Base-by-base conservation (phyloP, 2,329 filamentous ascomycete species). In the Xylariaceae sp. region DNA sequence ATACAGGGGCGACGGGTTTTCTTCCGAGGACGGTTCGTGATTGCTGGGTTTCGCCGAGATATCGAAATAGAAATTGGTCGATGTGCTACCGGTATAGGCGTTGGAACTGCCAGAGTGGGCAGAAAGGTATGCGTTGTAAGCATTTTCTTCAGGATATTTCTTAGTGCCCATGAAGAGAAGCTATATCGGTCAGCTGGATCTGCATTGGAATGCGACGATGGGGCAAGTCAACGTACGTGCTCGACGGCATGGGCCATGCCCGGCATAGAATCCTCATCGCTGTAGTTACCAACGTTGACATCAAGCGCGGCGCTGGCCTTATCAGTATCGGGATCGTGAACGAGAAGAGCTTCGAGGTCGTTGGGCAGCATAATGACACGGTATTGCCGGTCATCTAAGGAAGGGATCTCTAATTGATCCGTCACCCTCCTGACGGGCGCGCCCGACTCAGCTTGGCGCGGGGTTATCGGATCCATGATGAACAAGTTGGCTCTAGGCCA, bases 11-110 rank as follows among this genome's bases (percentile, higher is more conserved):
- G 83, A 85, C 0, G 81, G 77, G 64, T 85, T 84, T 66, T 75
- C 71, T 64, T 80, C 81, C 7, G 82, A 81, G 2, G 81, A 76
- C 37, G 83, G 78, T 55, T 81, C 75, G 44, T 82, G 79, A 62
- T 87, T 85, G 71, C 80, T 84, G 10, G 88, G 83, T 55, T 90
- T 90, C 37, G 92, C 91, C 17, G 90, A 90, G 59, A 97, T 87
- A 71, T 99, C 94, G 73, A 99, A 99, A 76, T 90, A 97, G 78
- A 96, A 99, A 76, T 97, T 97, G 64, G 94, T 99, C 55, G 93
- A 95, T 1, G 91, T 96, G 4, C 90, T 81, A 13, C 89, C 92
- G 1, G 94, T 99, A 74, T 96, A 97, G 57, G 94, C 94, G 73
- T 99, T 99, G 34, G 92, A 96, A 71, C 88, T 86, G 57, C 94